Conservation (phyloP, 495 filamentous ascomycete genomes). For the Penicillium cataractarum region DNA sequence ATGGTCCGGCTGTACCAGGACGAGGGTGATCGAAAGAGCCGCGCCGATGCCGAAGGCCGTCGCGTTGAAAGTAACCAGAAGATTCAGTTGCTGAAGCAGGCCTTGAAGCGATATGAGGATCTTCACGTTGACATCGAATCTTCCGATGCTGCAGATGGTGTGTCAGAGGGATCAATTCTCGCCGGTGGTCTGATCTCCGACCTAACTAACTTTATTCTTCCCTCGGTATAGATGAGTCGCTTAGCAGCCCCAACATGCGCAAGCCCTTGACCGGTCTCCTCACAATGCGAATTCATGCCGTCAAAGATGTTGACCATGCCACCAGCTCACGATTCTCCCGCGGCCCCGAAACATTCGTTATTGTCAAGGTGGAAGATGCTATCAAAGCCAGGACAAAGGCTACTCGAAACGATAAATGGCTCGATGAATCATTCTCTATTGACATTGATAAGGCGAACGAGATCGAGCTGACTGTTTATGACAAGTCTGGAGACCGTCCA, state of each 20-base stretch:
- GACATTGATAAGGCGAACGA: conserved; percentile 98
- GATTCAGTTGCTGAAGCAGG: conserved; percentile 93
- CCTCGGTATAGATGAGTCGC: conserved; percentile 77
- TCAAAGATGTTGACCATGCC: conserved; percentile 95
- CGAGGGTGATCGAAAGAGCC: conserved; percentile 97
- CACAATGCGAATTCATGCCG: conserved; percentile 79
- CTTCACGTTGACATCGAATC: conserved; percentile 93
- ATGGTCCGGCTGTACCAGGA: conserved; percentile 98
- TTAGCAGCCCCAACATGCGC: conserved; percentile 90
- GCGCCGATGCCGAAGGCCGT: conserved; percentile 84
- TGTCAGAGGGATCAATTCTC: conserved; percentile 10
- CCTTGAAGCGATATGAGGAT: conserved; percentile 95
- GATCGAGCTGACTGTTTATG: conserved; percentile 95
- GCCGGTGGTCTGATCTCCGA: neutral
- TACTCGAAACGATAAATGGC: conserved; percentile 86
- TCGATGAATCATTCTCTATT: conserved; percentile 85
- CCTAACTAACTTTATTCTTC: conserved; percentile 19
- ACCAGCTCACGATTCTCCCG: conserved; percentile 83
- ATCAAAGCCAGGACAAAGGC: conserved; percentile 87
- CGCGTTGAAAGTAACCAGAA: conserved; percentile 96
- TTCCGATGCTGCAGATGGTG: conserved; percentile 83
- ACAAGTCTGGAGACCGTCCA: conserved; percentile 84
- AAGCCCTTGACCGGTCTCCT: conserved; percentile 92
- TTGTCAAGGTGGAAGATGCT: conserved; percentile 94
- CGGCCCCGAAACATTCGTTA: conserved; percentile 91